phyloP scores from a whole-genome alignment of 441 rosid species.

The Gossypium aridum region DNA sequence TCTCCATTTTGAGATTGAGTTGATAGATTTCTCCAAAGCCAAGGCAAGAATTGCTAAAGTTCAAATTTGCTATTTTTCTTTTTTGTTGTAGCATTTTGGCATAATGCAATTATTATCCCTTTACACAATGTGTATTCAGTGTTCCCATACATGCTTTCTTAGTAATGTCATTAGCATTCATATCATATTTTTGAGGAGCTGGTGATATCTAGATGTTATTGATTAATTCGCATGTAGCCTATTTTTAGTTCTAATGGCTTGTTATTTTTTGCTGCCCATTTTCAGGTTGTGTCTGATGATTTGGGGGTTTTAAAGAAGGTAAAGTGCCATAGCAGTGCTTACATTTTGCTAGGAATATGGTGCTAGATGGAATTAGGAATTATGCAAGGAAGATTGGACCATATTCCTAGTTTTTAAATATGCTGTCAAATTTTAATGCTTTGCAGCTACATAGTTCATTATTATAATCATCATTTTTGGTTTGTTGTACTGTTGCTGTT shows the following conservation, averaged over 20 bases:
- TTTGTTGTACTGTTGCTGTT: not conserved
- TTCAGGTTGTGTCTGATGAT: constrained; percentile 78
- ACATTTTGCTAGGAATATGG: not conserved
- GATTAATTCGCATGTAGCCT: constrained; percentile 8
- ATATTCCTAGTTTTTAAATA: not conserved
- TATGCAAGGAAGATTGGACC: not conserved
- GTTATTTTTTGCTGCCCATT: constrained; percentile 18
- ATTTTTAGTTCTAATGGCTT: constrained; percentile 13
- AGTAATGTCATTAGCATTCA: not conserved
- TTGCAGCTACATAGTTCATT: not conserved
- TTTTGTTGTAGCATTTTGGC: constrained; percentile 1
- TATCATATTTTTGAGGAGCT: not conserved
- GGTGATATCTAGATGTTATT: not conserved
- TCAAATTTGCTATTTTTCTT: not conserved
- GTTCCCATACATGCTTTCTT: not conserved
- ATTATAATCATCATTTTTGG: not conserved
- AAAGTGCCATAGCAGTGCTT: constrained; percentile 2
- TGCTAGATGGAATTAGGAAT: not conserved
- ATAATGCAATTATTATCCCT: not conserved
- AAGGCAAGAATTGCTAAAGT: constrained; percentile 44
- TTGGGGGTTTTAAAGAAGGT: constrained; percentile 90
- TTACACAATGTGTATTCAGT: not conserved
- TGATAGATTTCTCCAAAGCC: constrained; percentile 76
- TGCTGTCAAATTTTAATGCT: not conserved
- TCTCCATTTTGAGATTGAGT: constrained; percentile 95